Percentiles rank a stretch among this genome's conserved stretches.
phyloP scores from a whole-genome alignment of 129 eudicot genomes.

The Flaveria ramosissima region DNA sequence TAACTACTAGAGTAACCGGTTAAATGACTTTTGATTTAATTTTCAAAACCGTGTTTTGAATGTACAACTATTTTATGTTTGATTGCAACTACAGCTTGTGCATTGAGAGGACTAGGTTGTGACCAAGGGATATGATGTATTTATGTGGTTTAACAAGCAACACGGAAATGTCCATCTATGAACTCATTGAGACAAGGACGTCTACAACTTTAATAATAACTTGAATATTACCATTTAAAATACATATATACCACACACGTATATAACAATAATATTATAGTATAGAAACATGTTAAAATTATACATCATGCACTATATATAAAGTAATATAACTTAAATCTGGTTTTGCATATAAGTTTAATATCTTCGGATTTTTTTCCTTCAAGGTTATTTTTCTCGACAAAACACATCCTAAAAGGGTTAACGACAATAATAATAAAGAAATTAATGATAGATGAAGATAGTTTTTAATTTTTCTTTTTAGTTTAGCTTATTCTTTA shows the following conservation, averaged over 20 bases:
- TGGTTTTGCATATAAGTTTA: background rate
- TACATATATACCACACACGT: too few relatives aligned
- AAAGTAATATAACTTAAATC: background rate
- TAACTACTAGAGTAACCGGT: too few relatives aligned
- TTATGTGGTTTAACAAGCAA: slow-evolving; percentile 3
- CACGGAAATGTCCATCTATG: background rate
- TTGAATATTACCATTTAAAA: background rate
- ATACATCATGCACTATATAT: background rate
- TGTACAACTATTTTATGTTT: background rate
- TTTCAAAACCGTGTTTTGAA: background rate
- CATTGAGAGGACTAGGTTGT: background rate
- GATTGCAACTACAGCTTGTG: background rate
- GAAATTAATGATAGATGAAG: too few relatives aligned
- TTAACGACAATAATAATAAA: too few relatives aligned
- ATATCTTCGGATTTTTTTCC: too few relatives aligned
- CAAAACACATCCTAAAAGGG: too few relatives aligned
- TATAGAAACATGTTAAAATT: too few relatives aligned
- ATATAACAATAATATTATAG: too few relatives aligned
- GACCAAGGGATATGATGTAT: background rate
- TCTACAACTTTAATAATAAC: background rate
- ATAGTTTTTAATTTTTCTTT: too few relatives aligned
- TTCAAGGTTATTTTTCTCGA: too few relatives aligned
- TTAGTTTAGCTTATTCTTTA: too few relatives aligned
- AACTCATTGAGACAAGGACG: background rate
- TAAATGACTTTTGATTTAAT: background rate